Percentiles rank a stretch among this genome's conserved stretches.
Evolutionary conservation across 202 grass and related monocot species (phyloP).

Genomic region (Musa balbisiana): DNA sequence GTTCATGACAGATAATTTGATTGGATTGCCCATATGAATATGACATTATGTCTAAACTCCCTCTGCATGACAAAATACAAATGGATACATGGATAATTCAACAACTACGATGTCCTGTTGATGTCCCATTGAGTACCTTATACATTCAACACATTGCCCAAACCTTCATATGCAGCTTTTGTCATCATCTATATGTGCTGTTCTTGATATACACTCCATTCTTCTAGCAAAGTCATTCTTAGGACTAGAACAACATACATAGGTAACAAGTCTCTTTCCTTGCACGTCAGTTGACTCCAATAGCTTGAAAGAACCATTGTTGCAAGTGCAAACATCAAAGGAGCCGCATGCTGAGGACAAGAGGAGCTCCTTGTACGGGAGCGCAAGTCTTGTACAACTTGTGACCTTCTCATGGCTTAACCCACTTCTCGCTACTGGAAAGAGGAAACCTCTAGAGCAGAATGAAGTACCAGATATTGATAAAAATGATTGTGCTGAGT

Average conservation of each 20-base stretch:
- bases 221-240: conserved; percentile 29
- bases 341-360: conserved; percentile 42
- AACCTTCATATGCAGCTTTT: conserved; percentile 55
- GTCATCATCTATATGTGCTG: conserved; percentile 41
- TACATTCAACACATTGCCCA: no score
- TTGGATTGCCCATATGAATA: no score
- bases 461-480: conserved; percentile 81
- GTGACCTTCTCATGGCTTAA: conserved; percentile 92
- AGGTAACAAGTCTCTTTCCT: conserved; percentile 40
- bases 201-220: conserved; percentile 54
- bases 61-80: no score
- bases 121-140: no score
- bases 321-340: conserved; percentile 39
- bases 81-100: no score
- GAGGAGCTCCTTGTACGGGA: conserved; percentile 52
- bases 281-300: conserved; percentile 43
- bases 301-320: conserved; percentile 53
- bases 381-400: conserved; percentile 52
- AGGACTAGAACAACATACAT: conserved; percentile 35
- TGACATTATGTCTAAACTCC: no score
- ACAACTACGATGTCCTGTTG: no score
- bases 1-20: no score
- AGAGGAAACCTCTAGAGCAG: conserved; percentile 70
- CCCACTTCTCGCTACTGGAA: conserved; percentile 68
- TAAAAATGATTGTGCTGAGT: conserved; percentile 52